Evolutionary conservation across 208 protist genomes (phyloP), one percentile per base, ranked within the genome.

Genomic region (Leishmania tarentolae): DNA sequence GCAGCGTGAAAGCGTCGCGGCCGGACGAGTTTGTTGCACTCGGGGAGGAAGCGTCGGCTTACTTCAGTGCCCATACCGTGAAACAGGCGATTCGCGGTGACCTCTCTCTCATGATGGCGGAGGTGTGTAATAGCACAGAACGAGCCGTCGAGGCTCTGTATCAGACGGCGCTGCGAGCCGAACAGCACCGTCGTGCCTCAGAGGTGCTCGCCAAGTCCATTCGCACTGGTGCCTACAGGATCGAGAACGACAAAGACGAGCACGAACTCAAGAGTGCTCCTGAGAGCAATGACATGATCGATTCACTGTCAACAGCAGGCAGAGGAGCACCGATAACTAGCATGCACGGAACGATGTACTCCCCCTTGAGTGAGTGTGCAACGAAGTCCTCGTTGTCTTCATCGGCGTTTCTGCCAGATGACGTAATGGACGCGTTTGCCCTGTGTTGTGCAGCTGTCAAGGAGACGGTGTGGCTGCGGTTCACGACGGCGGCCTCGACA

Each of bases 21-120:
- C 87, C 90, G 0, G 90, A 91, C 31, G 82, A 87, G 31, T 96
- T 90, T 76, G 65, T 92, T 47, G 47, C 73, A 31, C 70, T 93
- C 59, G 50, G 86, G 15, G 77, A 83, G 21, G 76, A 78, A 42
- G 69, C 70, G 53, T 70, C 65, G 7, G 46, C 9, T 7, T 83
- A 82, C 61, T 0, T 85, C 24, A 59, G 53, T 19, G 44, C 37
- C 19, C n/a, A 28, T 0, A 28, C 6, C 3, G 5, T 56, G 5
- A 9, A 53, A n/a, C 13, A 19, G 37, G 68, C 44, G 11, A 46
- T 75, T 11, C 52, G 78, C 40, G 79, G 82, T 9, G 80, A 82
- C 24, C 71, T 89, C 7, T 19, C 75, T 0, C 37, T 61, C 24
- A 35, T 86, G 50, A 59, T 82, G 19, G 11, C 44, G 3, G 76